Percentiles rank a stretch among this genome's conserved stretches.
Evolutionary conservation across 2,329 filamentous ascomycete species (phyloP).

Genomic region (Ceratocystis eucalypticola): DNA sequence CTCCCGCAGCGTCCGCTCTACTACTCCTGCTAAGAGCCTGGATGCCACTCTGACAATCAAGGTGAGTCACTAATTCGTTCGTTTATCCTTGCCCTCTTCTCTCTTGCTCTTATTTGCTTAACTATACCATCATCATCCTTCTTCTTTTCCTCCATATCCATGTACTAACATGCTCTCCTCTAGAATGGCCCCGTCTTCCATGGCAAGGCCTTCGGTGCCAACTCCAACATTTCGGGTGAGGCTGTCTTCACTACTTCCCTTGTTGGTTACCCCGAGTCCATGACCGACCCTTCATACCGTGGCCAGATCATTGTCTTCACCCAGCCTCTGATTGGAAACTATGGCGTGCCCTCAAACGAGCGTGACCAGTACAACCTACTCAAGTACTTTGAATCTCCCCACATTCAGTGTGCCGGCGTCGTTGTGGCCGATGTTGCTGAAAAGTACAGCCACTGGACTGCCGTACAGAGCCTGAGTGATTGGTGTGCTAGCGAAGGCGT

Average conservation of each 20-base stretch:
- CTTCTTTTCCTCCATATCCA: not conserved
- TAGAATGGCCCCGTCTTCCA: constrained; percentile 91
- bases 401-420: constrained; percentile 91
- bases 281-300: constrained; percentile 77
- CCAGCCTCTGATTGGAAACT: constrained; percentile 95
- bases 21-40: constrained; percentile 34
- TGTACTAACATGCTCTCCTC: constrained; percentile 22
- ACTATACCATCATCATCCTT: not conserved
- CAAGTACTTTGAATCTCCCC: constrained; percentile 96
- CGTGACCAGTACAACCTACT: constrained; percentile 81
- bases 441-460: constrained; percentile 97
- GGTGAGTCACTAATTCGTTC: constrained; percentile 32
- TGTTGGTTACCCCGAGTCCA: constrained; percentile 92
- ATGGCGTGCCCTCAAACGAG: constrained; percentile 77
- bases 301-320: constrained; percentile 98
- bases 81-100: not conserved
- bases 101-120: too few species aligned
- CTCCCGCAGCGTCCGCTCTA: constrained; percentile 15
- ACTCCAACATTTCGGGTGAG: constrained; percentile 92
- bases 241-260: constrained; percentile 97
- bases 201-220: constrained; percentile 91
- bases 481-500: constrained; percentile 97
- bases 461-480: constrained; percentile 79
- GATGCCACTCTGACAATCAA: constrained; percentile 90
- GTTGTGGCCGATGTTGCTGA: constrained; percentile 90